Evolutionary conservation across 2,329 filamentous ascomycete species (phyloP), one percentile per base, ranked within the genome.

Genomic region (Aspergillus udagawae): DNA sequence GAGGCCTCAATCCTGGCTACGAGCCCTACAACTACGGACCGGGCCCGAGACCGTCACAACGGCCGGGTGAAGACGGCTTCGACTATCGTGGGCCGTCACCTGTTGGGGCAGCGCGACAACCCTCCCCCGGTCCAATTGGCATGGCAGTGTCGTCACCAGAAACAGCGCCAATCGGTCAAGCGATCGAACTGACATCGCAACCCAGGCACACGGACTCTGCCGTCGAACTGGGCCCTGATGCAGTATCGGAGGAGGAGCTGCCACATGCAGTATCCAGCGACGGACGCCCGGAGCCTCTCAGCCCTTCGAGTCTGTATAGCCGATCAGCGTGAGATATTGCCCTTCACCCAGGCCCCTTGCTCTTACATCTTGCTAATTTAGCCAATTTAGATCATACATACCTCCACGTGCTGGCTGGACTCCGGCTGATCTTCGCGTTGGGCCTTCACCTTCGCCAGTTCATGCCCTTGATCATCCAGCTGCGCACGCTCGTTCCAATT

Each of bases 141-240:
- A 73, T 73, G 70, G 69, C 70, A 2, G 56, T 71, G 7, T 70
- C 44, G 25, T 14, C 70, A 12, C 71, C 73, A 25, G 74, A 77
- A 27, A 66, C 66, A 14, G 69, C 68, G 41, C 67, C 74, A 14
- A 77, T 86, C 12, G 86, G 86, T 9, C 87, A 88, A 67, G 86
- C 88, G 2, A 83, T 92, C 53, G 91, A 94, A 71, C 92, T 95
- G 90, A 88, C 92, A 70, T 86, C 87, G 35, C 79, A 81, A n/a
- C 79, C 79, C n/a, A 81, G 81, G 42, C 81, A 79, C 54, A 56
- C 63, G 25, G 63, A 63, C 17, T 55, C 57, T 3, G 55, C 57
- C 3, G 53, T 62, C 25, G 66, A 66, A 4, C 60, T 62, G 5
- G 59, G 55, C 25, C 29, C 80, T 82, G 75, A 73, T 28, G 55